These are phyloP conservation scores for Scutellaria galericulata DNA, from an alignment of 257 asterid species.

Conservation along the genomic window DNA sequence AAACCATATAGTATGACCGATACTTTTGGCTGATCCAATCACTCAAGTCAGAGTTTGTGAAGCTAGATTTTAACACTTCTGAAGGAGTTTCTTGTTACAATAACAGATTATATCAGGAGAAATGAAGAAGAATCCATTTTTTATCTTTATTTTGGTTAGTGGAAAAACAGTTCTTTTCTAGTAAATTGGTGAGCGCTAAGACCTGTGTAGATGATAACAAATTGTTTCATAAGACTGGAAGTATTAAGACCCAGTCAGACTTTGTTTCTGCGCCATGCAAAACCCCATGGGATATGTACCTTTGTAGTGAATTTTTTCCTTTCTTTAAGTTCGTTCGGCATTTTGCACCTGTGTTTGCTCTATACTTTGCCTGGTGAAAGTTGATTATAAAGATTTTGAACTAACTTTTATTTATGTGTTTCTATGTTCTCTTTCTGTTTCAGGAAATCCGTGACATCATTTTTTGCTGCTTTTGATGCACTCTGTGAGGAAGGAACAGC, in stretches of 20 bases:
- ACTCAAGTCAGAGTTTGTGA: background rate
- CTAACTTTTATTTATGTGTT: conserved; percentile 24
- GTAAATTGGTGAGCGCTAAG: background rate
- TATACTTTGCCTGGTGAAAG: conserved; percentile 28
- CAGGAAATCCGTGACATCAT: conserved; percentile 92
- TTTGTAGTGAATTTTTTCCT: conserved; percentile 6
- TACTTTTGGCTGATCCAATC: background rate
- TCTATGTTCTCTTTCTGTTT: conserved; percentile 32
- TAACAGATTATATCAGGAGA: no score
- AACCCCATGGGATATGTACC: background rate
- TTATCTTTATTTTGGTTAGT: background rate
- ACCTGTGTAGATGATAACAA: conserved; percentile 6
- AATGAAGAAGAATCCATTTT: no score
- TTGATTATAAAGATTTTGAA: background rate
- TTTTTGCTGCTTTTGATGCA: conserved; percentile 92
- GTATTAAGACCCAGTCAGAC: background rate
- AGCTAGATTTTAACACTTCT: background rate
- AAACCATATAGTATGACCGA: no score
- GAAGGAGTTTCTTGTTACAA: no score
- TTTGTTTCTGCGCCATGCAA: background rate
- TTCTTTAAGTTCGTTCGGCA: background rate
- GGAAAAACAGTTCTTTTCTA: background rate
- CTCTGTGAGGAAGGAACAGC: conserved; percentile 99
- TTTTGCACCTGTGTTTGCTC: conserved; percentile 2
- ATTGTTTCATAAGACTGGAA: conserved; percentile 13